Conservation (phyloP, 345 rosid species). For the Gossypium arboreum region DNA sequence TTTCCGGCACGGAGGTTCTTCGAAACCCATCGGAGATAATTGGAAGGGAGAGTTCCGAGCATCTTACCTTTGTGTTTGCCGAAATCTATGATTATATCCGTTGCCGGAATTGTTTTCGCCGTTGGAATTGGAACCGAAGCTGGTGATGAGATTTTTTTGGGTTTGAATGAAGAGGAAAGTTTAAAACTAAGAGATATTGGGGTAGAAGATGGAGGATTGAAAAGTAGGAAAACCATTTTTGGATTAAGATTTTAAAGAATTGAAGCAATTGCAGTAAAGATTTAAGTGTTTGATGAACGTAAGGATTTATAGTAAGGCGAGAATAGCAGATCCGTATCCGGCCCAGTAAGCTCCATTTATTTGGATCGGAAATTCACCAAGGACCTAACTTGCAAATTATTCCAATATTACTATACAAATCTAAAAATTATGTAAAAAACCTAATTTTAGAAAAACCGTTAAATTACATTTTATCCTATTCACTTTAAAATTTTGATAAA, state of each 20-base stretch:
- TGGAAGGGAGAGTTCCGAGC: conserved; percentile 77
- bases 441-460: too few species aligned
- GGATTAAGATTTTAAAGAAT: not conserved
- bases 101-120: conserved; percentile 29
- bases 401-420: too few species aligned
- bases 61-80: conserved; percentile 79
- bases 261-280: not conserved
- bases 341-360: not conserved
- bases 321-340: not conserved
- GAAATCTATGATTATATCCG: conserved; percentile 63
- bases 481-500: too few species aligned
- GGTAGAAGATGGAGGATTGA: not conserved
- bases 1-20: conserved; percentile 63
- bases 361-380: too few species aligned
- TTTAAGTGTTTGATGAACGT: too few species aligned
- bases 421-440: too few species aligned
- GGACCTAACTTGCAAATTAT: too few species aligned
- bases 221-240: not conserved
- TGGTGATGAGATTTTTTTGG: not conserved
- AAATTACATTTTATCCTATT: accelerated
- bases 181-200: not conserved
- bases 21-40: conserved; percentile 74
- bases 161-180: not conserved
- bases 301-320: not conserved
- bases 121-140: not conserved